These are phyloP conservation scores for Salix arbutifolia DNA, from an alignment of 345 rosid species.

Conservation along the genomic window DNA sequence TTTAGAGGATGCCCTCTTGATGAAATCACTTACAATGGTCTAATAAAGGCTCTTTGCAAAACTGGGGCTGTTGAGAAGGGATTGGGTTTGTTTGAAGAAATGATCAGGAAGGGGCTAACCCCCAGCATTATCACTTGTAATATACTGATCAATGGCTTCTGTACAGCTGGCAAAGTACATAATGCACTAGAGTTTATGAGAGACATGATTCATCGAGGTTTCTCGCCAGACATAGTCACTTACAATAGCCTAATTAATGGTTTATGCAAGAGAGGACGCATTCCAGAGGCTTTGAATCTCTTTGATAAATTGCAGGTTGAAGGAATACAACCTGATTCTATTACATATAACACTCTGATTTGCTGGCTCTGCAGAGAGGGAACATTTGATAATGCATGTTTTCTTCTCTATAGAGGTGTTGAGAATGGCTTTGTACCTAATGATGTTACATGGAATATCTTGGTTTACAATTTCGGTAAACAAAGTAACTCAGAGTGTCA, in stretches of 20 bases:
- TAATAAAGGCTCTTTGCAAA: constrained; percentile 62
- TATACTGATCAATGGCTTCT: constrained; percentile 66
- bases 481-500: constrained; percentile 4
- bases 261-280: constrained; percentile 55
- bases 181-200: constrained; percentile 60
- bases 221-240: constrained; percentile 72
- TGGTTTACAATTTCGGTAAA: constrained; percentile 40
- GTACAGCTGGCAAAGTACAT: constrained; percentile 54
- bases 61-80: constrained; percentile 65
- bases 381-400: constrained; percentile 54
- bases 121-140: constrained; percentile 66
- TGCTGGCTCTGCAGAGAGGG: constrained; percentile 67
- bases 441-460: constrained; percentile 59
- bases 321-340: constrained; percentile 66
- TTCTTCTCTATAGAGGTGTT: constrained; percentile 47
- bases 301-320: constrained; percentile 58
- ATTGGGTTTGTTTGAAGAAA: constrained; percentile 71
- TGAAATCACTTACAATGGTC: constrained; percentile 68
- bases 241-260: constrained; percentile 82
- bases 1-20: constrained; percentile 70
- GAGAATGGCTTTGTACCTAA: constrained; percentile 58
- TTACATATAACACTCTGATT: constrained; percentile 77
- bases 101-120: constrained; percentile 50
- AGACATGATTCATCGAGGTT: constrained; percentile 70
- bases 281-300: constrained; percentile 56